These are phyloP conservation scores for Neospermospora avenae DNA, from an alignment of 2,329 filamentous ascomycete species.

Conservation along the genomic window DNA sequence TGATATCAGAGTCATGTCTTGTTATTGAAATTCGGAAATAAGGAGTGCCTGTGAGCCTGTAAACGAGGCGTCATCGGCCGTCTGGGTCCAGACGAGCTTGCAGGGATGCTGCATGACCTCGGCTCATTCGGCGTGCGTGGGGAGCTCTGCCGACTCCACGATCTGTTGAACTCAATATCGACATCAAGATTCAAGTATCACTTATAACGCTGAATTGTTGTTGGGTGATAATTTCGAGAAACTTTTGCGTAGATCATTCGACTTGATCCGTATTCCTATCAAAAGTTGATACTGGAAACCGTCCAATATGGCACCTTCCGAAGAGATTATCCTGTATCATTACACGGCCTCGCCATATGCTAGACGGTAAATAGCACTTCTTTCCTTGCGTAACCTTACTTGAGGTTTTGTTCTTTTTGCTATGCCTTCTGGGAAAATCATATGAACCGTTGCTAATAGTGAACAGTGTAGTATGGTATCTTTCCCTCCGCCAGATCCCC, in stretches of 20 bases:
- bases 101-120: background rate
- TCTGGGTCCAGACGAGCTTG: too few species aligned
- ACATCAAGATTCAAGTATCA: background rate
- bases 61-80: too few species aligned
- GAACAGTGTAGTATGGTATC: constrained; percentile 57
- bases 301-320: background rate
- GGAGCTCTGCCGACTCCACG: constrained; percentile 1
- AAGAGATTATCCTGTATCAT: constrained; percentile 55
- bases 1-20: too few species aligned
- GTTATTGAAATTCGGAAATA: too few species aligned
- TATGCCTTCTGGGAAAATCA: background rate
- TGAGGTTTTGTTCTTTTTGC: background rate
- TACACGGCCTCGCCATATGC: constrained; percentile 65
- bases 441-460: background rate
- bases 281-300: background rate
- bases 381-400: background rate
- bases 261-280: too few species aligned
- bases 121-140: too few species aligned
- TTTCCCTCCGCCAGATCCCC: constrained; percentile 60
- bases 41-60: background rate
- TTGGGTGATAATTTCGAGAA: too few species aligned
- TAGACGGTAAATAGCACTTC: constrained; percentile 38
- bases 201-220: background rate
- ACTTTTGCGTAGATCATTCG: too few species aligned
- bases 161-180: background rate